Percentiles rank a stretch among this genome's conserved stretches.
These are phyloP conservation scores for Aspergillus sojae DNA, from an alignment of 2,329 filamentous ascomycete species.

Conservation along the genomic window DNA sequence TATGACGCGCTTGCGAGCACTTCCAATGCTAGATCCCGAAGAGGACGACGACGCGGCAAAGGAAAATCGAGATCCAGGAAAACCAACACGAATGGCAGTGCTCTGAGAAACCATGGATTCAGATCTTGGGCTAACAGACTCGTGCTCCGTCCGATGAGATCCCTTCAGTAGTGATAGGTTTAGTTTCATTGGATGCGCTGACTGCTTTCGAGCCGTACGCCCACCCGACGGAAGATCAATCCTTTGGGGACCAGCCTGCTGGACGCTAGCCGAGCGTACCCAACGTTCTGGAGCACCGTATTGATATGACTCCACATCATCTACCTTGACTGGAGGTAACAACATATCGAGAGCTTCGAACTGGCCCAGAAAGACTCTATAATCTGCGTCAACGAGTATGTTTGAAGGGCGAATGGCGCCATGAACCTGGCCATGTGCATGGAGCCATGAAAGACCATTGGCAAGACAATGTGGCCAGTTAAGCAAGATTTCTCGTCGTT, in stretches of 20 bases:
- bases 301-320: slow-evolving; percentile 60
- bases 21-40: slow-evolving; percentile 32
- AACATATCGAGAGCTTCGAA: slow-evolving; percentile 59
- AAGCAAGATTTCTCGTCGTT: slow-evolving; percentile 45
- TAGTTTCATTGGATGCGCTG: slow-evolving; percentile 22
- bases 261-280: slow-evolving; percentile 41
- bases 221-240: slow-evolving; percentile 45
- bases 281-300: slow-evolving; percentile 62
- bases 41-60: slow-evolving; percentile 38
- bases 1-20: slow-evolving; percentile 20
- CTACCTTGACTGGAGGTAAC: slow-evolving; percentile 54
- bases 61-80: slow-evolving; percentile 34
- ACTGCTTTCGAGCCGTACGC: slow-evolving; percentile 38
- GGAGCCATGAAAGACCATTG: slow-evolving; percentile 59
- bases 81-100: slow-evolving; percentile 38
- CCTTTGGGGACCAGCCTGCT: slow-evolving; percentile 34
- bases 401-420: slow-evolving; percentile 62
- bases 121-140: slow-evolving; percentile 27
- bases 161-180: slow-evolving; percentile 28
- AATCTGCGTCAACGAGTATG: slow-evolving; percentile 59
- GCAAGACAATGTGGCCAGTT: slow-evolving; percentile 55
- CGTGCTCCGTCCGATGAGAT: slow-evolving; percentile 20
- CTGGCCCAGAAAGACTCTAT: slow-evolving; percentile 60
- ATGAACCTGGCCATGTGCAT: slow-evolving; percentile 58
- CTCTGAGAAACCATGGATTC: slow-evolving; percentile 37